phyloP scores from a whole-genome alignment of 352 stramenopile genomes.

The Phytophthora citrophthora region DNA sequence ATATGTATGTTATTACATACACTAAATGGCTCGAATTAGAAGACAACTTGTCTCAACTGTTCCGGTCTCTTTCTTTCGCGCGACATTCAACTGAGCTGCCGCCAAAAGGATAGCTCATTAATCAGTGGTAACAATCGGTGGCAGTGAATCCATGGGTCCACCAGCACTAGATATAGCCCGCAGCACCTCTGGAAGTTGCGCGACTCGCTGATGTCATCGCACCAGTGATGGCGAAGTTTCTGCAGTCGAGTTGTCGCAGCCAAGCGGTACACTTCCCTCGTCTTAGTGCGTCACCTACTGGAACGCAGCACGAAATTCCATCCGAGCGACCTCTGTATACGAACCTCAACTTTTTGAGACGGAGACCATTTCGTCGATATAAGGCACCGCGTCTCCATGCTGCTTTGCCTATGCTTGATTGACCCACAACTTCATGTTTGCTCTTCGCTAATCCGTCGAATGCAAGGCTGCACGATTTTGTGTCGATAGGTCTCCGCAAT shows the following conservation, averaged over 20 bases:
- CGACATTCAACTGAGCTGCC: not conserved
- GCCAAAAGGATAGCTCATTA: not conserved
- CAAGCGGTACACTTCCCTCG: not conserved
- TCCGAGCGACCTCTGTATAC: not conserved
- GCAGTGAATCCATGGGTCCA: not conserved
- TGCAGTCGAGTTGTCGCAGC: slow-evolving; percentile 1
- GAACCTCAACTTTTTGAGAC: slow-evolving; percentile 2
- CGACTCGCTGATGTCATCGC: not conserved
- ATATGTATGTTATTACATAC: not conserved
- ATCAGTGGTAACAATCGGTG: not conserved
- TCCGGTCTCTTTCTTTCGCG: slow-evolving; percentile 1
- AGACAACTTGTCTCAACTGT: not conserved
- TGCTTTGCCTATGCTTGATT: not conserved
- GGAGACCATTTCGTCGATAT: not conserved
- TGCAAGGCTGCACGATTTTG: too few relatives aligned
- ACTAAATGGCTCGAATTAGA: not conserved
- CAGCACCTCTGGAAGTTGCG: not conserved
- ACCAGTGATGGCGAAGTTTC: too few relatives aligned
- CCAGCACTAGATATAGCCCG: not conserved
- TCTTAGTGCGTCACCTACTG: not conserved
- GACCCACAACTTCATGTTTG: not conserved
- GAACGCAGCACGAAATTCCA: not conserved
- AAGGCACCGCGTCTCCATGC: not conserved
- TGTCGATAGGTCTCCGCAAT: too few relatives aligned
- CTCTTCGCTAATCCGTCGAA: too few relatives aligned